phyloP scores from a whole-genome alignment of 1,139 yeast species.

The Kazachstania sp. region DNA sequence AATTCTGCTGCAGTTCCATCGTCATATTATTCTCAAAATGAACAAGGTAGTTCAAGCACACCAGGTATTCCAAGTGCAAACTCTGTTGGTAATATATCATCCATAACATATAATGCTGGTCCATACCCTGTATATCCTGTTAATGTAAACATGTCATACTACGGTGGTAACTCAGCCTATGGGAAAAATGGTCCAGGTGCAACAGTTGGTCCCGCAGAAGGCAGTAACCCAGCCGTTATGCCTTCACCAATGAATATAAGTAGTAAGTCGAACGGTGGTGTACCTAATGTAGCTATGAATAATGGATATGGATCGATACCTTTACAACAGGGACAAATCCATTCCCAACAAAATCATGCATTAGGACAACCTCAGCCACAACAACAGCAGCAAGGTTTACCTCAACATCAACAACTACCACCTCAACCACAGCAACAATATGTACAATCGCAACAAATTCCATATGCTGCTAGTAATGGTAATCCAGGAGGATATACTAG shows the following conservation, averaged over 20 bases:
- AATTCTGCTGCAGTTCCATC: conserved; percentile 1
- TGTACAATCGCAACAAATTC: conserved; percentile 7
- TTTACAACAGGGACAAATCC: conserved; percentile 4
- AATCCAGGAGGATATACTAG: conserved; percentile 1
- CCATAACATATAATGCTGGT: conserved; percentile 4
- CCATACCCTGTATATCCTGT: conserved; percentile 13
- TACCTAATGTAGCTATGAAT: background rate
- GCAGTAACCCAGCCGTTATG: conserved; percentile 1
- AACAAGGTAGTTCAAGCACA: background rate
- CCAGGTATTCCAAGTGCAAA: background rate
- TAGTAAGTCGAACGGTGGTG: conserved; percentile 2
- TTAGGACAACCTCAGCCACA: background rate
- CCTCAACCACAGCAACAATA: conserved; percentile 9
- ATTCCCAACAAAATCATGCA: conserved; percentile 6
- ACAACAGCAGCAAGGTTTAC: conserved; percentile 12
- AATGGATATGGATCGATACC: conserved; percentile 1
- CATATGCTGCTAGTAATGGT: conserved; percentile 1
- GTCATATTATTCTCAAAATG: conserved; percentile 5
- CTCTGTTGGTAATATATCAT: conserved; percentile 1
- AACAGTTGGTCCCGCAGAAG: background rate
- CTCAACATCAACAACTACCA: background rate
- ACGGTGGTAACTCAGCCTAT: conserved; percentile 4
- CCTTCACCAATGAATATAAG: conserved; percentile 8
- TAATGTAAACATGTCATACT: conserved; percentile 8
- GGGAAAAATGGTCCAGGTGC: background rate